These are phyloP conservation scores for Colletotrichum orbiculare DNA, from an alignment of 2,329 filamentous ascomycete genomes.

Conservation along the genomic window DNA sequence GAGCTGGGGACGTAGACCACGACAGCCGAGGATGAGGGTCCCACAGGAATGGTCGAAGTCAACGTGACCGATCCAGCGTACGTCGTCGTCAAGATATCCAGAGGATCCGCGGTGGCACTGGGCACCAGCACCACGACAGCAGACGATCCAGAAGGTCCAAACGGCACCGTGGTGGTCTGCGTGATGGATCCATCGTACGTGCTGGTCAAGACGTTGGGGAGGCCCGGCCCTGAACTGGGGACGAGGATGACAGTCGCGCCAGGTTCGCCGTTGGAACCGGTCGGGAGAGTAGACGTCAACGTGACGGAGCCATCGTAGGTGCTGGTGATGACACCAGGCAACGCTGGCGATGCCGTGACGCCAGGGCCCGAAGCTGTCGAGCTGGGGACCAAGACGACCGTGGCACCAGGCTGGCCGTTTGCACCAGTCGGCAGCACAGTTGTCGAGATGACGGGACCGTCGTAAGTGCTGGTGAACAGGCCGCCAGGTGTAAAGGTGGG, in stretches of 20 bases:
- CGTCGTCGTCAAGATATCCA: constrained; percentile 6
- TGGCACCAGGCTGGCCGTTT: not conserved
- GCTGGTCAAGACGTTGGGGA: constrained; percentile 18
- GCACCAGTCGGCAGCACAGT: not conserved
- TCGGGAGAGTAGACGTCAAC: not conserved
- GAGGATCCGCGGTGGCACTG: constrained; percentile 3
- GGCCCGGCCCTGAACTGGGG: not conserved
- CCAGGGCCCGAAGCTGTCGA: not conserved
- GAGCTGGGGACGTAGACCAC: not conserved
- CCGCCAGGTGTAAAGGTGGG: not conserved
- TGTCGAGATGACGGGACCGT: not conserved
- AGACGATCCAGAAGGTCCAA: constrained; percentile 12
- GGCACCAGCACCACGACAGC: constrained; percentile 8
- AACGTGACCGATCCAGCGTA: constrained; percentile 10
- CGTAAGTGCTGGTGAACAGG: constrained; percentile 9
- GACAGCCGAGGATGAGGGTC: not conserved
- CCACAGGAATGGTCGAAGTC: constrained; percentile 2
- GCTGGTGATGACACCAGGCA: not conserved
- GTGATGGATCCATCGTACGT: constrained; percentile 19
- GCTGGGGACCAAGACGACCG: constrained; percentile 11
- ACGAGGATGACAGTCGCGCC: constrained; percentile 10
- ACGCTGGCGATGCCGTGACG: too few species aligned
- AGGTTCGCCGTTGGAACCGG: constrained; percentile 5
- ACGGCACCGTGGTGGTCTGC: constrained; percentile 1
- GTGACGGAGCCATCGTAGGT: constrained; percentile 12